Evolutionary conservation across 2,329 filamentous ascomycete genomes (phyloP), one percentile per base, ranked within the genome.

Genomic region (Parafenestella ontariensis): DNA sequence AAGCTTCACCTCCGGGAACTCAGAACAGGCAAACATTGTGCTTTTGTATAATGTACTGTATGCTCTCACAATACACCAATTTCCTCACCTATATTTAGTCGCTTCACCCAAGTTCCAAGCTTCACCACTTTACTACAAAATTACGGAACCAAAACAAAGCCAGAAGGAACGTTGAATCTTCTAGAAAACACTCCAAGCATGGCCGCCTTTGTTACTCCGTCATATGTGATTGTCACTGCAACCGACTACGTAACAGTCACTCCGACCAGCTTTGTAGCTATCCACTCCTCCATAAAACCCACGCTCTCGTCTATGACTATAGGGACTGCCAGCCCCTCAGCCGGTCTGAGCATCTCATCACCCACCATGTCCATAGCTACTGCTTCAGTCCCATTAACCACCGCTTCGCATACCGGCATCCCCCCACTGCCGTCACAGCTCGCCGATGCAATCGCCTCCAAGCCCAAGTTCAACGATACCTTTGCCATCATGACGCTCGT

Each of bases 401-500:
- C 37, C 37, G 4, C 31, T 34, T 23, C 21, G 15, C 11, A 40
- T 11, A 23, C 20, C 15, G 24, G 2, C 36, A 31, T 45, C 3
- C 40, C 51, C 2, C 4, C 39, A 37, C 26, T 15, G 1, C 23
- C 47, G 10, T 28, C 41, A 13, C 1, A 11, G 1, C 23, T 24
- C 17, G 26, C 28, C 2, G 18, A 39, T 10, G 33, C 21, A 5
- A 4, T n/a, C 29, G 11, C 9, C 13, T 10, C 42, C 7, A 10
- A 50, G 11, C 20, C 15, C 26, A 48, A 53, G 13, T 52, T 46
- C 13, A 29, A 59, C 24, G 49, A 59, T 4, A 52, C 45, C 11
- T 46, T 50, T 23, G 43, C 52, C 17, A 40, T 36, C 8, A 17
- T 57, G 2, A 31, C 34, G 2, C 37, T 59, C 8, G 29, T 39